phyloP scores from a whole-genome alignment of 2,329 filamentous ascomycete species.

The Penicillium sp. region DNA sequence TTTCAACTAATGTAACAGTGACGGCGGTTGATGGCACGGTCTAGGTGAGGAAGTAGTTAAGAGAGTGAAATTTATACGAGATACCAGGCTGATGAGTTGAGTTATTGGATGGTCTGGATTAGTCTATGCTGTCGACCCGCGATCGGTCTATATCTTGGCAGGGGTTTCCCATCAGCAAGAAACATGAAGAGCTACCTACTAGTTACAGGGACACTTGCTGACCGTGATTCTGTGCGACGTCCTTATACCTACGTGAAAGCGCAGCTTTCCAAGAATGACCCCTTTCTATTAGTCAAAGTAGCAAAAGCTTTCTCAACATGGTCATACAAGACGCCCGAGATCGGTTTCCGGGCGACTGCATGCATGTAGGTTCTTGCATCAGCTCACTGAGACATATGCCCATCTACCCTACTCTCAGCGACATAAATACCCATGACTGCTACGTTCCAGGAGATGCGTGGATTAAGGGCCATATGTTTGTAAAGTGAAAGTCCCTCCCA shows the following conservation, averaged over 20 bases:
- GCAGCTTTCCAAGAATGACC: neutral
- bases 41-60: neutral
- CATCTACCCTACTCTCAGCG: neutral
- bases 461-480: neutral
- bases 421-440: constrained; percentile 1
- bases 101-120: neutral
- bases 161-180: neutral
- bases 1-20: constrained; percentile 21
- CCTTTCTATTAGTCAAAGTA: neutral
- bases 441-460: no score
- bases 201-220: constrained; percentile 12
- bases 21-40: neutral
- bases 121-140: neutral
- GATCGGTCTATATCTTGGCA: neutral
- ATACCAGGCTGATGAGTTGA: constrained; percentile 3
- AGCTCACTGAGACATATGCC: neutral
- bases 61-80: neutral
- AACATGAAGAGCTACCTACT: neutral
- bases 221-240: constrained; percentile 11
- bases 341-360: neutral
- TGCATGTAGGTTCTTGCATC: neutral
- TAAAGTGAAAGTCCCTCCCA: neutral
- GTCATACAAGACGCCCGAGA: constrained; percentile 2
- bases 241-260: neutral
- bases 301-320: neutral